Percentiles rank a stretch among this genome's conserved stretches.
Conservation (phyloP, 1,139 yeast species). For the Geotrichum klebahnii region DNA sequence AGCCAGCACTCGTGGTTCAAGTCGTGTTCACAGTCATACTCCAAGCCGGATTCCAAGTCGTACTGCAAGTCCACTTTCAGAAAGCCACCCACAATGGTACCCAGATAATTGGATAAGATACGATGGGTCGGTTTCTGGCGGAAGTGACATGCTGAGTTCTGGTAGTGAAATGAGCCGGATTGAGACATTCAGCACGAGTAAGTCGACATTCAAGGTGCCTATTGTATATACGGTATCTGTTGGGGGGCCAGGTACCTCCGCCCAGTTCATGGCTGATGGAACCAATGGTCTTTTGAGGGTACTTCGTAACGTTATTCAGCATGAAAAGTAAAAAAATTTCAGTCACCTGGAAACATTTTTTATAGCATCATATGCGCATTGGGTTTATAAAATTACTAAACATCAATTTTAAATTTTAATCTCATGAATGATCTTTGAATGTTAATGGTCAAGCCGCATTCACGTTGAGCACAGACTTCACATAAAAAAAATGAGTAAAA, state of each 20-base stretch:
- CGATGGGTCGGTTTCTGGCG: no score
- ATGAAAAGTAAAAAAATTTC: not conserved
- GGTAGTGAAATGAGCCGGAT: no score
- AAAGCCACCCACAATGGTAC: not conserved
- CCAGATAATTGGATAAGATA: not conserved
- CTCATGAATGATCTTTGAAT: no score
- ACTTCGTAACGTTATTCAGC: no score
- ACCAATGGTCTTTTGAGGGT: slow-evolving; percentile 78
- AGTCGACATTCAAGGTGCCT: slow-evolving; percentile 34
- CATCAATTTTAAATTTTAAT: no score
- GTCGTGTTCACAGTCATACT: not conserved
- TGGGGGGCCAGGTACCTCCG: slow-evolving; percentile 54
- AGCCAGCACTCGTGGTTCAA: slow-evolving; percentile 2
- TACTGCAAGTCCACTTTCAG: not conserved
- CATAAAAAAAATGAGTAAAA: no score
- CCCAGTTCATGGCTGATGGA: slow-evolving; percentile 69
- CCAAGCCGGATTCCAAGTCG: not conserved
- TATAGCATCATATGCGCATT: no score
- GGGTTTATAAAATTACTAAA: no score
- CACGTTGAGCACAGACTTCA: no score
- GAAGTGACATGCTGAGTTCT: no score
- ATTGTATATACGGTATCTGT: slow-evolving; percentile 58
- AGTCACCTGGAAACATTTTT: not conserved
- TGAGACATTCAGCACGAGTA: slow-evolving; percentile 15
- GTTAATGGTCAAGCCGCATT: no score